Evolutionary conservation across 2,329 filamentous ascomycete species (phyloP).

Genomic region (Acrodontium crateriforme): DNA sequence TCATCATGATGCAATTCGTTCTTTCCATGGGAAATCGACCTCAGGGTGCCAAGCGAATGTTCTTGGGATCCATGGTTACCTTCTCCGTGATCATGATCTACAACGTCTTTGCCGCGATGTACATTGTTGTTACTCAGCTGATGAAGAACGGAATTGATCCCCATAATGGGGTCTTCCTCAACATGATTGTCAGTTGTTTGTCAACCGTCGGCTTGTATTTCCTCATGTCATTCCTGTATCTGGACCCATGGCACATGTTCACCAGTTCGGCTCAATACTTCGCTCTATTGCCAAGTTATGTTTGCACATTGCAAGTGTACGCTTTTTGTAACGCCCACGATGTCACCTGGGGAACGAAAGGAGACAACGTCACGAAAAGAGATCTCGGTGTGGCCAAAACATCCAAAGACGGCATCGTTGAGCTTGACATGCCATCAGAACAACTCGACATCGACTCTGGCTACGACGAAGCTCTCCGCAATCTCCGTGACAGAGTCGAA

Average conservation of each 20-base stretch:
- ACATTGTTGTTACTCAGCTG: conserved; percentile 77
- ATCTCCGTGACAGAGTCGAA: conserved; percentile 83
- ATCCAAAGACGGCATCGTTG: conserved; percentile 60
- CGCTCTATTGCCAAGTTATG: conserved; percentile 77
- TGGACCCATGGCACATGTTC: conserved; percentile 99
- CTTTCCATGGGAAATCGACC: conserved; percentile 90
- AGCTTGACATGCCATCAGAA: conserved; percentile 94
- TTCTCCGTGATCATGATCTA: conserved; percentile 93
- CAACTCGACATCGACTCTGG: conserved; percentile 96
- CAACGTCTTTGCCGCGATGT: conserved; percentile 77
- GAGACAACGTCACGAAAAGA: conserved; percentile 86
- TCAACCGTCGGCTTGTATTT: conserved; percentile 92
- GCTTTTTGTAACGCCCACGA: conserved; percentile 99
- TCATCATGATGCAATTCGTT: conserved; percentile 93
- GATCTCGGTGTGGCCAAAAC: conserved; percentile 72
- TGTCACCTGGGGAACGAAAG: conserved; percentile 97
- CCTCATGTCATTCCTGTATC: conserved; percentile 87
- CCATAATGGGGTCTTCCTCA: conserved; percentile 85
- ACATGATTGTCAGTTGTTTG: conserved; percentile 77
- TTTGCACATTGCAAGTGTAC: conserved; percentile 95
- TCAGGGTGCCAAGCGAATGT: conserved; percentile 85
- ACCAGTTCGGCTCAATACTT: conserved; percentile 88
- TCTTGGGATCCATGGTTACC: conserved; percentile 74
- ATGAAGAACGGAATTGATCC: conserved; percentile 37
- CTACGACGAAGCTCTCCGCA: conserved; percentile 92